phyloP scores from a whole-genome alignment of 805 yeast genomes.

The Kluyveromyces nonfermentans region DNA sequence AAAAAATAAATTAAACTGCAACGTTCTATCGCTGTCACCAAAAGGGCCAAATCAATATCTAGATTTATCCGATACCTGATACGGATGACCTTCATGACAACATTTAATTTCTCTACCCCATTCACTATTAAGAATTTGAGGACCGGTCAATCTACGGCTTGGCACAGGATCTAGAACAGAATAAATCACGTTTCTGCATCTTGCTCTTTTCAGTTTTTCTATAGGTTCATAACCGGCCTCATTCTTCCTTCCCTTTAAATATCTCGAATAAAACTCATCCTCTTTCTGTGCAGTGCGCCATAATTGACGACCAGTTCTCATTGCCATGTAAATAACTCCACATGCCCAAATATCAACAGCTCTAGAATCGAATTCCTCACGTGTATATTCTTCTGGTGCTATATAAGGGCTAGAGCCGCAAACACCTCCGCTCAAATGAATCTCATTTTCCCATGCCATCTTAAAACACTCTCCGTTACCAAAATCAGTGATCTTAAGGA shows the following conservation, averaged over 20 bases:
- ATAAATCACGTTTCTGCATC: conserved; percentile 88
- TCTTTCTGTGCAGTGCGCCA: conserved; percentile 79
- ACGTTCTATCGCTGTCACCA: no score
- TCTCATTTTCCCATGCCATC: conserved; percentile 73
- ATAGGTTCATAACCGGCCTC: conserved; percentile 88
- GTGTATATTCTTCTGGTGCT: conserved; percentile 75
- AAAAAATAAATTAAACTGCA: neutral
- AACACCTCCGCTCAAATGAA: conserved; percentile 63
- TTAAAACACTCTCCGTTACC: conserved; percentile 78
- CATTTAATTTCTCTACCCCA: conserved; percentile 89
- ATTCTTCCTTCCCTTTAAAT: conserved; percentile 69
- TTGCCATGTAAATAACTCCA: conserved; percentile 87
- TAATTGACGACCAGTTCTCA: conserved; percentile 88
- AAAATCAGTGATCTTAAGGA: conserved; percentile 76
- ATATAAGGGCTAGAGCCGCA: conserved; percentile 86
- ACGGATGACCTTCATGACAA: conserved; percentile 52
- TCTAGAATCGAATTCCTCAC: conserved; percentile 67
- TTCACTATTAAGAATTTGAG: conserved; percentile 82
- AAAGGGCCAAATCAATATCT: neutral
- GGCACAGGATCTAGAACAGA: conserved; percentile 92
- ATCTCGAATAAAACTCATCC: conserved; percentile 73
- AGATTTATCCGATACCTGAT: neutral
- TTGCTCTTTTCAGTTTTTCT: conserved; percentile 70
- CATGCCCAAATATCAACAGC: conserved; percentile 87
- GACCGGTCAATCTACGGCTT: conserved; percentile 73